A percentile compares a stretch with the other conserved stretches of the same genome.
Evolutionary conservation across 306 rosid genomes (phyloP).

Genomic region (Trifolium pratense): DNA sequence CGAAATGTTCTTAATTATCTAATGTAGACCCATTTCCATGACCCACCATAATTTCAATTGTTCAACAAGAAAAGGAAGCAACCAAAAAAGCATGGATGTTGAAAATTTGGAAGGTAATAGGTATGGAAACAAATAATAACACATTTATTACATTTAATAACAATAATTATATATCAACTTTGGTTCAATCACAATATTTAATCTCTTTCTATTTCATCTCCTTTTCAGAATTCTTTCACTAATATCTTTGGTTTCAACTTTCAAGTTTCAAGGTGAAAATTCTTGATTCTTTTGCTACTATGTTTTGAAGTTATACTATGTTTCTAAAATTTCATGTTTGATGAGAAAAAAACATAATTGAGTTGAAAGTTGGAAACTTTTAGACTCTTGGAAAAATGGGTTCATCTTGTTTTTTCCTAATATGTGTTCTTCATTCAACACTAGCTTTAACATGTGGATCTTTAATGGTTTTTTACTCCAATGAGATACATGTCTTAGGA

Average conservation of each 20-base stretch:
- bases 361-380: background rate
- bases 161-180: background rate
- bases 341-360: slow-evolving; percentile 10
- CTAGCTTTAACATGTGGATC: slow-evolving; percentile 77
- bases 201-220: slow-evolving; percentile 3
- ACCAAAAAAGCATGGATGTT: slow-evolving; percentile 44
- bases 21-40: slow-evolving; percentile 47
- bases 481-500: slow-evolving; percentile 65
- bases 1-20: background rate
- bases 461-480: slow-evolving; percentile 73
- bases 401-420: slow-evolving; percentile 63
- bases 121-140: slow-evolving; percentile 46
- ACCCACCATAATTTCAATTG: slow-evolving; percentile 52
- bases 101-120: slow-evolving; percentile 18
- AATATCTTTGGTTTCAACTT: background rate
- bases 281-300: background rate
- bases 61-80: slow-evolving; percentile 41
- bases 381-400: slow-evolving; percentile 52
- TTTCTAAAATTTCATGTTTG: background rate
- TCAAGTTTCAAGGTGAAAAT: slow-evolving; percentile 21
- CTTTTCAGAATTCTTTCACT: background rate
- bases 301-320: background rate
- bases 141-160: slow-evolving; percentile 37
- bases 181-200: slow-evolving; percentile 31
- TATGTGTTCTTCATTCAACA: slow-evolving; percentile 79